Base-by-base conservation (phyloP, 2,329 filamentous ascomycete genomes). In the Erysiphe pulchra region DNA sequence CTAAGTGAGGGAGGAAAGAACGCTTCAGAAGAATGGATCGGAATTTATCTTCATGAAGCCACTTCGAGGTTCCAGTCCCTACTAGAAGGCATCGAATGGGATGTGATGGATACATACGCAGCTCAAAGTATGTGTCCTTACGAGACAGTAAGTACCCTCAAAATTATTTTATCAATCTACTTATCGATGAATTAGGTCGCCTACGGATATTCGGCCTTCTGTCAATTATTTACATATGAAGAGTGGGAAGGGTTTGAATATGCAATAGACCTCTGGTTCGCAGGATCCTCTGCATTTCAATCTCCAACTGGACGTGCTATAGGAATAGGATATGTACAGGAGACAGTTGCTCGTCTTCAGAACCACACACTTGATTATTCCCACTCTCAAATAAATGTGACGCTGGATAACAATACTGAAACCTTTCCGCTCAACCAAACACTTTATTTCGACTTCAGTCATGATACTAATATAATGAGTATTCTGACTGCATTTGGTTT, bases 201-300 rank as follows among this genome's bases (percentile, higher is more conserved):
- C 1, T 75, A 79, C 48, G 80, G 80, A 18, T 85, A 75, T 62
- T 81, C 76, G 52, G 67, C 66, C 10, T 86, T 81, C 63, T 86
- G 80, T 56, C 64, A 73, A 20, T 66, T 86, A 4, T 86, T 85
- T 57, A 83, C 73, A 0, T 81, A 77, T 51, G 65, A 76, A 17
- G 80, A 86, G 56, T 86, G 79, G 79, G 61, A 71, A 44, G 71
- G 68, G 36, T 85, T 78, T 55, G 75, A 76, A 47, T 86, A 86
- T 60, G 70, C 70, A 3, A 65, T 78, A 47, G 80, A 85, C 51
- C 64, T 85, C 33, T 60, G 57, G 31, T 85, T 81, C 53, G 65
- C 71, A 11, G 75, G 72, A 8, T 66, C 67, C 48, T 50, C 49
- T 34, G 47, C 49, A 9, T 57, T 55, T 45, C 51, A 56, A 46